phyloP scores from a whole-genome alignment of 2,329 filamentous ascomycete species.

The Phyllosticta citriasiana region DNA sequence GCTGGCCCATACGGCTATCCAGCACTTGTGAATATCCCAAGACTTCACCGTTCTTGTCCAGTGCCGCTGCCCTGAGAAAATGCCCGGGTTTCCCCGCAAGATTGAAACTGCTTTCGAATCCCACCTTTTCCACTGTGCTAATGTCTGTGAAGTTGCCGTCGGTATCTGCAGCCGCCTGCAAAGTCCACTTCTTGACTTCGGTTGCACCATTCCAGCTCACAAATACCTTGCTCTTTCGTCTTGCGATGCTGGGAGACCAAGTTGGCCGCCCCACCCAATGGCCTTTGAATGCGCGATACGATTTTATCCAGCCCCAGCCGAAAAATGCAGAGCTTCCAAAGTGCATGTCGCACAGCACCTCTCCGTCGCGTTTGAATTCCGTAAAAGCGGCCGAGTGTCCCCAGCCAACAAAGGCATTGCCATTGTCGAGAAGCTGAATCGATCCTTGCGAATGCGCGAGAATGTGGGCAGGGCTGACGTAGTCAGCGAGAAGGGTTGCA shows the following conservation, averaged over 20 bases:
- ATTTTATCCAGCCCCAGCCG: conserved; percentile 12
- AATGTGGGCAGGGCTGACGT: conserved; percentile 29
- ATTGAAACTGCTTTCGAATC: conserved; percentile 3
- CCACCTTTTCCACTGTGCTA: conserved; percentile 20
- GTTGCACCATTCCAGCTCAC: conserved; percentile 22
- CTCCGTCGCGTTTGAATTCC: conserved; percentile 29
- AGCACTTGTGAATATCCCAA: neutral
- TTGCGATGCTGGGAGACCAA: conserved; percentile 14
- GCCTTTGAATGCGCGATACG: conserved; percentile 27
- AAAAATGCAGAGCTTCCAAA: conserved; percentile 19
- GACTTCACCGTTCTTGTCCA: neutral
- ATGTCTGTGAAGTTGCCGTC: conserved; percentile 37
- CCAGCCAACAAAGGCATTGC: conserved; percentile 40
- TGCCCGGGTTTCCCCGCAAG: neutral
- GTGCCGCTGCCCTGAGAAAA: neutral
- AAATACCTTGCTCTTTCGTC: conserved; percentile 9
- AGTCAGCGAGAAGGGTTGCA: conserved; percentile 32
- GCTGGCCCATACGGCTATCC: neutral
- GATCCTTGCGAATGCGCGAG: conserved; percentile 33
- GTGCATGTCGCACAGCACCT: conserved; percentile 33
- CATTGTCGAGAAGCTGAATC: conserved; percentile 31
- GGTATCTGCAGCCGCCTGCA: conserved; percentile 16
- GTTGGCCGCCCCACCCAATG: conserved; percentile 16
- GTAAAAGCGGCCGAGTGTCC: conserved; percentile 40
- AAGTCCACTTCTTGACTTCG: conserved; percentile 17